Evolutionary conservation across 1,284 basidiomycete species (phyloP).

Genomic region (Cutaneotrichosporon sp.): DNA sequence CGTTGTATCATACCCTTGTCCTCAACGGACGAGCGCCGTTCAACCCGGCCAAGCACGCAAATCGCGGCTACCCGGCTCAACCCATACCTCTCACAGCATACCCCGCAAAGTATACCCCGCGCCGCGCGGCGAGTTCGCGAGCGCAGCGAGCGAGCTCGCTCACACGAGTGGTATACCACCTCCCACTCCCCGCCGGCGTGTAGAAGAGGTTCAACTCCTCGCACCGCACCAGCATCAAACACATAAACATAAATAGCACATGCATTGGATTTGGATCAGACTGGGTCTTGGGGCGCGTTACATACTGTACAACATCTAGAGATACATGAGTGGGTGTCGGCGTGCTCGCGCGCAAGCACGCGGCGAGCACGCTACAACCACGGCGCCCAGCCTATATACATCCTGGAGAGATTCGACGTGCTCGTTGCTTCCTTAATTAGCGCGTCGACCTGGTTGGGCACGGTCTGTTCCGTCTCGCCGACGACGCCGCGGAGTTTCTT

Average conservation of each 20-base stretch:
- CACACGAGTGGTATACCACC: too few species aligned
- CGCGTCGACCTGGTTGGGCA: slow-evolving; percentile 79
- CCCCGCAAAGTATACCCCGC: slow-evolving; percentile 15
- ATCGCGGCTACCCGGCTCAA: slow-evolving; percentile 15
- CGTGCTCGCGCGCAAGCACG: too few species aligned
- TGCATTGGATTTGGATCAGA: slow-evolving; percentile 4
- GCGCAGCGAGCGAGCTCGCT: background rate
- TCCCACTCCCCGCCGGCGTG: too few species aligned
- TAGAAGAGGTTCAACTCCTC: slow-evolving; percentile 12
- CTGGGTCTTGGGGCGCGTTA: background rate
- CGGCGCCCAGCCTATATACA: slow-evolving; percentile 70
- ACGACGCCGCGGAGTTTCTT: slow-evolving; percentile 73
- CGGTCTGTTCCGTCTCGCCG: slow-evolving; percentile 55
- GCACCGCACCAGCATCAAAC: background rate
- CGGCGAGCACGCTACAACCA: slow-evolving; percentile 64
- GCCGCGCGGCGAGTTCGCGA: background rate
- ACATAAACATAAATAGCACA: background rate
- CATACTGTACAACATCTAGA: slow-evolving; percentile 2
- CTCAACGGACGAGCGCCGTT: slow-evolving; percentile 19
- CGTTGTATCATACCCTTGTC: slow-evolving; percentile 1
- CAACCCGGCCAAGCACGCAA: slow-evolving; percentile 12
- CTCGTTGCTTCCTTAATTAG: slow-evolving; percentile 82
- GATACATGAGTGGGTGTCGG: background rate
- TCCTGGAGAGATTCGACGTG: slow-evolving; percentile 57
- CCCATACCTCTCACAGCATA: slow-evolving; percentile 18